These are phyloP conservation scores for Infundibulicybe gibba DNA, from an alignment of 768 basidiomycete genomes.

Conservation along the genomic window DNA sequence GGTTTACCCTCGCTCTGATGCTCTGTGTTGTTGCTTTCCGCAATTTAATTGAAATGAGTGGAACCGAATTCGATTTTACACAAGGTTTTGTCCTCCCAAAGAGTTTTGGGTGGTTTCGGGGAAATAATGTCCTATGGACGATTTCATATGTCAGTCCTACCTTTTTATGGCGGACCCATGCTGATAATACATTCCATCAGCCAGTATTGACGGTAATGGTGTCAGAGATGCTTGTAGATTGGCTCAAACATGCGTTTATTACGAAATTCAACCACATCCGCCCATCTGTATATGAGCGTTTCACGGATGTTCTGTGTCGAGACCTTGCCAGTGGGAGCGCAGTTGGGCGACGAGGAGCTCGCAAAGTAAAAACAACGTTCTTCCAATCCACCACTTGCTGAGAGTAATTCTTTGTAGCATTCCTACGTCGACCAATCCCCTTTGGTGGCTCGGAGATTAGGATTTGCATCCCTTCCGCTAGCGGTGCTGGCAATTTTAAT, in stretches of 20 bases:
- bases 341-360: slow-evolving; percentile 59
- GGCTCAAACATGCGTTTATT: slow-evolving; percentile 99
- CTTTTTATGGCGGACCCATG: not conserved
- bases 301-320: slow-evolving; percentile 91
- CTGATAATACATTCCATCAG: slow-evolving; percentile 33
- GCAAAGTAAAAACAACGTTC: slow-evolving; percentile 50
- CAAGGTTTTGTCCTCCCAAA: slow-evolving; percentile 73
- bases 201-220: slow-evolving; percentile 88
- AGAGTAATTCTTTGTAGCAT: slow-evolving; percentile 44
- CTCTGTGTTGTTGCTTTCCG: slow-evolving; percentile 87
- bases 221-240: slow-evolving; percentile 94
- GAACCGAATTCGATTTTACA: slow-evolving; percentile 80
- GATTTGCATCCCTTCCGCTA: slow-evolving; percentile 90
- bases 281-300: slow-evolving; percentile 91
- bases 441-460: slow-evolving; percentile 87
- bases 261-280: slow-evolving; percentile 99
- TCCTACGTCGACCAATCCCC: slow-evolving; percentile 95
- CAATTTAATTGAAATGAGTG: slow-evolving; percentile 91
- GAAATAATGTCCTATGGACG: slow-evolving; percentile 78
- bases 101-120: slow-evolving; percentile 82
- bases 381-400: not conserved
- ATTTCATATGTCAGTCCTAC: slow-evolving; percentile 76
- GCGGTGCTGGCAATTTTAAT: slow-evolving; percentile 80
- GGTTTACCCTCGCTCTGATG: slow-evolving; percentile 92
- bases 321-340: slow-evolving; percentile 83